Evolutionary conservation across 2,329 filamentous ascomycete genomes (phyloP), one percentile per base, ranked within the genome.

Genomic region (Pestalotiopsis sp.): DNA sequence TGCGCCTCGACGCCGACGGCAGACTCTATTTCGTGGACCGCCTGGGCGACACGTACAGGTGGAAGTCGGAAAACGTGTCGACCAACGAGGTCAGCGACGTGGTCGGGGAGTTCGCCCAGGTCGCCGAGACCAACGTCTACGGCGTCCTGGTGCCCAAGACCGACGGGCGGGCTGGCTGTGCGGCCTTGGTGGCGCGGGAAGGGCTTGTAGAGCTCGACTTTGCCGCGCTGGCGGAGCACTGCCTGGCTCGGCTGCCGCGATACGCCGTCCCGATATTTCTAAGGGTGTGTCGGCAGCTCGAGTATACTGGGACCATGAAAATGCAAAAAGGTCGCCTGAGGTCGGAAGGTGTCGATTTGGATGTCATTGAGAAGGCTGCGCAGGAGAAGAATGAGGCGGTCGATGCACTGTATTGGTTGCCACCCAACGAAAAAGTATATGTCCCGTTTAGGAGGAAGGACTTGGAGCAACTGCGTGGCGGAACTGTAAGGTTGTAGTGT

Each of bases 31-130:
- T 93, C 78, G 79, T 90, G 45, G 92, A 94, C 73, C 85, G 80
- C 1, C 83, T 93, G 1, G 91, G 91, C 1, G 92, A 93, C 76
- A 93, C 92, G 0, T 94, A 90, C 80, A 85, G 91, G 45, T 93
- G 91, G 91, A 82, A 79, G 69, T 80, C 80, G 3, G 82, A 84
- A 72, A 84, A 85, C 71, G 81, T 84, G 3, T 82, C 82, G 1
- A 83, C 82, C 4, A 81, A 79, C 62, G 82, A 84, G 73, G 82
- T 85, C 11, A 74, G 77, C 58, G 81, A 83, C 65, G 77, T 80
- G 49, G 64, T 84, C 1, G 80, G 81, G 38, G 72, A 73, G n/a
- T 81, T 77, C 65, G 75, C 78, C 1, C 78, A 82, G 60, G 74
- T 84, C 5, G 80, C 79, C 23, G 82, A 83, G 71, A 76, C 80